Conservation (phyloP, 306 rosid species). For the Calophaca sinica region DNA sequence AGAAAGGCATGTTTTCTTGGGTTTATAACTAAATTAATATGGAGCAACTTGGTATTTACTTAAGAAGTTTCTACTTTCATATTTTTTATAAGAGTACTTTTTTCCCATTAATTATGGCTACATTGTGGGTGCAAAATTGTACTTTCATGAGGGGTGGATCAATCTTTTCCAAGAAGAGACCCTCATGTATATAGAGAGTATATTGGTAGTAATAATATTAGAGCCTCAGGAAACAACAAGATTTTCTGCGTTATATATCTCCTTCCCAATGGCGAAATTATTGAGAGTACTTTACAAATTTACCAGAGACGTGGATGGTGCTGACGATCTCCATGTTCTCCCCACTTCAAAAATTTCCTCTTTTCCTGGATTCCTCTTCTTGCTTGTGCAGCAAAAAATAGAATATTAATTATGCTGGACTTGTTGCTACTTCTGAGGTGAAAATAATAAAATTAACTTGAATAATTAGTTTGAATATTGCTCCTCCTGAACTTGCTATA, state of each 20-base stretch:
- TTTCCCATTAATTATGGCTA: too few relatives aligned
- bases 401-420: neutral
- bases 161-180: conserved; percentile 45
- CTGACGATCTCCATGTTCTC: conserved; percentile 49
- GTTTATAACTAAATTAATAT: neutral
- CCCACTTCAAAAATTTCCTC: conserved; percentile 43
- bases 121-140: conserved; percentile 39
- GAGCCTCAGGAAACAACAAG: conserved; percentile 6
- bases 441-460: neutral
- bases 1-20: conserved; percentile 19
- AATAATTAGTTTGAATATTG: neutral
- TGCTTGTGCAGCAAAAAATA: conserved; percentile 53
- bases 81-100: too few relatives aligned
- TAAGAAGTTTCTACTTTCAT: too few relatives aligned
- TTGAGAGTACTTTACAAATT: conserved; percentile 44
- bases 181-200: too few relatives aligned
- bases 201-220: conserved; percentile 8
- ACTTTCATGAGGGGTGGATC: conserved; percentile 42
- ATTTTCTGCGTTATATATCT: conserved; percentile 15
- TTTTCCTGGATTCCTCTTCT: conserved; percentile 54
- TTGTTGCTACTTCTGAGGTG: neutral
- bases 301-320: conserved; percentile 32
- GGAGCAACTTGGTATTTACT: too few relatives aligned
- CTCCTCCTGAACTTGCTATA: conserved; percentile 6
- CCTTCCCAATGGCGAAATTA: conserved; percentile 59